phyloP scores from a whole-genome alignment of 1,284 basidiomycete species.

The Trametes polyzona region DNA sequence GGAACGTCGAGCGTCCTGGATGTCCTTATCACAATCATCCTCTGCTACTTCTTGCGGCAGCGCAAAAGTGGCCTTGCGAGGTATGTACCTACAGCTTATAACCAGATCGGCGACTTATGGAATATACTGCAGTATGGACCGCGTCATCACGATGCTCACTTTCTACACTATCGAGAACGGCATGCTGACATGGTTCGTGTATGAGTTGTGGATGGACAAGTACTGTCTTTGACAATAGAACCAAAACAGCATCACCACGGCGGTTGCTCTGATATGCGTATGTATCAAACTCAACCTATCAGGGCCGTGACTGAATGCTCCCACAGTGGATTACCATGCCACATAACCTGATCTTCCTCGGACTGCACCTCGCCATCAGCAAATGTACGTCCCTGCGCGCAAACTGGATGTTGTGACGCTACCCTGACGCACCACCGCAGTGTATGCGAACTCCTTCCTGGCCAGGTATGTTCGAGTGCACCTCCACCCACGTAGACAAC shows the following conservation, averaged over 20 bases:
- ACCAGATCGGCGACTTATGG: background rate
- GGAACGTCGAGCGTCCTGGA: constrained; percentile 10
- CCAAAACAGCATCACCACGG: constrained; percentile 8
- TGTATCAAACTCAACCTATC: background rate
- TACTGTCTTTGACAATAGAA: background rate
- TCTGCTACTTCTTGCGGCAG: constrained; percentile 17
- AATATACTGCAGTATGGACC: constrained; percentile 13
- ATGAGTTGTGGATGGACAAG: background rate
- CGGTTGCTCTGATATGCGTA: constrained; percentile 16
- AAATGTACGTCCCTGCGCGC: constrained; percentile 7
- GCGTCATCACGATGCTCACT: constrained; percentile 9
- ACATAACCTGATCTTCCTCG: constrained; percentile 19
- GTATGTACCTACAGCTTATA: background rate
- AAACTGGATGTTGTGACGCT: no score
- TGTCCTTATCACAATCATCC: constrained; percentile 13
- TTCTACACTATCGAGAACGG: constrained; percentile 19
- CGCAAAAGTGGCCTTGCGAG: constrained; percentile 14
- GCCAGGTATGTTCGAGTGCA: no score
- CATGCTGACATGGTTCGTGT: constrained; percentile 19
- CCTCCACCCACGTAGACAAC: no score
- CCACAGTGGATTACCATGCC: constrained; percentile 15
- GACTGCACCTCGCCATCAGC: constrained; percentile 18
- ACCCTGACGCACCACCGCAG: background rate
- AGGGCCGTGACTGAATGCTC: background rate
- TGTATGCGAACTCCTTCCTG: constrained; percentile 22